Base-by-base conservation (phyloP, 768 basidiomycete genomes). In the Chiua virens region DNA sequence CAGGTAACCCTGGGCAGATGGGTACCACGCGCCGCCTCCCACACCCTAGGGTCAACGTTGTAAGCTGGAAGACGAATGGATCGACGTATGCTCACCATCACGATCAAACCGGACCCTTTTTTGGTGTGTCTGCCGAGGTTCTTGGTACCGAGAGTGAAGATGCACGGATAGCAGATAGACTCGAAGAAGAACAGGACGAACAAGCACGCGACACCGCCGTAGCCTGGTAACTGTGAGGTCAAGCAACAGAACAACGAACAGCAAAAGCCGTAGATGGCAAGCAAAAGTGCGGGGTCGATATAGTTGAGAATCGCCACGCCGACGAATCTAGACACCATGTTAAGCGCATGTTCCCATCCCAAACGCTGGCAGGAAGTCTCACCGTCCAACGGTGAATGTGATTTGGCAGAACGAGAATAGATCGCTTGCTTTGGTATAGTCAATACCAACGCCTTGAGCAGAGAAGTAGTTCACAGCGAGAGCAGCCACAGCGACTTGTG, bases 181-280 rank as follows among this genome's bases (percentile, higher is more conserved):
- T 87, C 86, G 63, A 86, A 86, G 75, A 84, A 86, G 75, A 87
- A 86, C 48, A 88, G 68, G 49, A 73, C 62, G 61, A 85, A 87
- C 32, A 88, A 63, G 68, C 79, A 84, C 10, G 73, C 80, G 37
- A 89, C 69, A 30, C 81, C 87, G 5, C 76, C 70, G 46, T 72
- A 70, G 14, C 86, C 83, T 8, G 75, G 69, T 8, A 81, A 62
- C 22, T 78, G 72, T 10, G 81, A 74, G 42, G 80, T 71, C 43
- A 77, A 68, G 49, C 87, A 62, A 45, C 74, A 71, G 61, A 86
- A 83, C 28, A 78, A 40, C 35, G 70, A 73, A 63, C 83, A 86
- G 25, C 67, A 64, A 44, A 78, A 42, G 21, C 77, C 79, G 59
- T 84, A 86, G 47, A 79, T 47, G 20, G 75, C 69, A 35, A 87